Conservation (phyloP, 148 eudicot species). For the Cornus controversa region DNA sequence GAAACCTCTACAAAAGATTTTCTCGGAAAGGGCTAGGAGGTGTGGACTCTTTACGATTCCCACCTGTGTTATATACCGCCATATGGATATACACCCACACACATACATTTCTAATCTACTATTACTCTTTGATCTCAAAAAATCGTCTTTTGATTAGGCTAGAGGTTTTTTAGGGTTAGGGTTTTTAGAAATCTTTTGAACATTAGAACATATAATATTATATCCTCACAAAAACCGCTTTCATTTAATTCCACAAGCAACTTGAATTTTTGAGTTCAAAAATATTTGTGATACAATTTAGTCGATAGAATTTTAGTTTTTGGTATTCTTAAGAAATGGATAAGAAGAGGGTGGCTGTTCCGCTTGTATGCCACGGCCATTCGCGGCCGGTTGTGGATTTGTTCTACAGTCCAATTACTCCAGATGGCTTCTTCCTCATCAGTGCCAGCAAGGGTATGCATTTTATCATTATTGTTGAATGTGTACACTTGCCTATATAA, state of each 20-base stretch:
- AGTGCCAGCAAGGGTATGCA: conserved; percentile 86
- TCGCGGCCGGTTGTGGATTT: conserved; percentile 87
- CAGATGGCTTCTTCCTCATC: conserved; percentile 80
- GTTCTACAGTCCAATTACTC: conserved; percentile 76
- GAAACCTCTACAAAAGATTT: neutral
- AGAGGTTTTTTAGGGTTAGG: neutral
- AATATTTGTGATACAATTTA: neutral
- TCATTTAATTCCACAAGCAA: too few species aligned
- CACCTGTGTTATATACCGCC: neutral
- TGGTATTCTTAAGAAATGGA: conserved; percentile 41
- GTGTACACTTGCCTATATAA: neutral
- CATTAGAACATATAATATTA: neutral
- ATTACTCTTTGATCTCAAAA: neutral
- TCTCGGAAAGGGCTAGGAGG: conserved; percentile 1
- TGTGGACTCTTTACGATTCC: conserved; percentile 3
- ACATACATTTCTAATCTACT: neutral
- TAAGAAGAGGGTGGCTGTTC: conserved; percentile 69
- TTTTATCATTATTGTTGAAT: neutral
- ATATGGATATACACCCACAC: neutral
- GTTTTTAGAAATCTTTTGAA: neutral
- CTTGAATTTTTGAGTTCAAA: neutral
- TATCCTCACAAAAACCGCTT: neutral
- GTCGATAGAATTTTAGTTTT: neutral
- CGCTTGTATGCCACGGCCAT: conserved; percentile 87
- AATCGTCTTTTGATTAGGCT: neutral